Evolutionary conservation across 2,329 filamentous ascomycete species (phyloP).

Genomic region (Sporothrix pallida): DNA sequence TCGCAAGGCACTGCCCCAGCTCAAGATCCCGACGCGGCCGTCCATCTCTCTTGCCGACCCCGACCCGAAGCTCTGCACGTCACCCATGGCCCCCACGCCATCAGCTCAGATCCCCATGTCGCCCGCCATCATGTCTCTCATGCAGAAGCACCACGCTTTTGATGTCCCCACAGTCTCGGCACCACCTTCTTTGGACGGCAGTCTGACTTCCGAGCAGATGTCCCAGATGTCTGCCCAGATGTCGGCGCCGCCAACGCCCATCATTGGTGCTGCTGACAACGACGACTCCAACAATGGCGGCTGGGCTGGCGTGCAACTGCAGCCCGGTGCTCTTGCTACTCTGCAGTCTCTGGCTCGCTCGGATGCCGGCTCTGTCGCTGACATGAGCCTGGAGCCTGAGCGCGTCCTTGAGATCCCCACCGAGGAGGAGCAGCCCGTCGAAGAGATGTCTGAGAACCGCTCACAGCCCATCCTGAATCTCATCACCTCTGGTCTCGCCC

Average conservation of each 20-base stretch:
- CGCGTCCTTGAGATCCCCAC: conserved; percentile 58
- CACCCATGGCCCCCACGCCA: conserved; percentile 67
- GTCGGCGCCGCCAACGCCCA: conserved; percentile 84
- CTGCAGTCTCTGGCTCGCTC: conserved; percentile 73
- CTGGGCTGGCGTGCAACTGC: conserved; percentile 77
- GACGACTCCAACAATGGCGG: conserved; percentile 58
- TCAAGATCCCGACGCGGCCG: conserved; percentile 58
- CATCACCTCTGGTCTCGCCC: conserved; percentile 51
- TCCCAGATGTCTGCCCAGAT: conserved; percentile 61
- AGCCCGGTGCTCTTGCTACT: conserved; percentile 79
- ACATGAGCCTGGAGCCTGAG: conserved; percentile 66
- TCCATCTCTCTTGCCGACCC: conserved; percentile 45
- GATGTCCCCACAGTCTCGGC: conserved; percentile 76
- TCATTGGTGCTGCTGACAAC: conserved; percentile 64
- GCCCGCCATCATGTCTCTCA: conserved; percentile 73
- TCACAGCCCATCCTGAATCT: conserved; percentile 58
- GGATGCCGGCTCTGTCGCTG: conserved; percentile 56
- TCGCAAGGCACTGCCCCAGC: conserved; percentile 51
- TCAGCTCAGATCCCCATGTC: conserved; percentile 75
- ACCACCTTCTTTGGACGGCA: conserved; percentile 88
- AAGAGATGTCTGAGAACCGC: conserved; percentile 57
- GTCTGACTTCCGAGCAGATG: conserved; percentile 85
- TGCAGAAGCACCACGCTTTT: conserved; percentile 66
- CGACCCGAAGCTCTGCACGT: conserved; percentile 56
- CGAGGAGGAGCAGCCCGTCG: conserved; percentile 32